Evolutionary conservation across 108 stramenopile genomes (phyloP).

Genomic region (Fragilariopsis cylindrus): DNA sequence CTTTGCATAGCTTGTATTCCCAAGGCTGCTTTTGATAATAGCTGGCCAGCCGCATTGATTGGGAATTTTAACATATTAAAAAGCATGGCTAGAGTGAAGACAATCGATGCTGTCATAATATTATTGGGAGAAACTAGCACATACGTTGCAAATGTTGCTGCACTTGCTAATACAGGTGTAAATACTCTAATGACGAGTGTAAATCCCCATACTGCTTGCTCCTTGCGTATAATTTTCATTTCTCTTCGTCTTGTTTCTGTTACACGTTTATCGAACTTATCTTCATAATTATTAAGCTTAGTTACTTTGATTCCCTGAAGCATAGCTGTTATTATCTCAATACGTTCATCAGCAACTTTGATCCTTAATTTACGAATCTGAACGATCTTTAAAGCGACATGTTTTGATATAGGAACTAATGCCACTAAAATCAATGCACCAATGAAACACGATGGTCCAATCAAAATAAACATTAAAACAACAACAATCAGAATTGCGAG

Average conservation of each 20-base stretch:
- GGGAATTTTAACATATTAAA: slow-evolving; percentile 67
- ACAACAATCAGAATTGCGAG: slow-evolving; percentile 64
- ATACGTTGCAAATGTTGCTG: slow-evolving; percentile 64
- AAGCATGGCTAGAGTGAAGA: slow-evolving; percentile 58
- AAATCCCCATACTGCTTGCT: slow-evolving; percentile 61
- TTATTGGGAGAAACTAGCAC: slow-evolving; percentile 43
- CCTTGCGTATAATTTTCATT: slow-evolving; percentile 42
- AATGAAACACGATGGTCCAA: slow-evolving; percentile 62
- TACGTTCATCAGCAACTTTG: slow-evolving; percentile 59
- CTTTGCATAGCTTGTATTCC: too few species aligned
- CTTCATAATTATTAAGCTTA: slow-evolving; percentile 77
- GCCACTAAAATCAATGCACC: slow-evolving; percentile 56
- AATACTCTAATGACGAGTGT: slow-evolving; percentile 69
- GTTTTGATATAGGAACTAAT: slow-evolving; percentile 63
- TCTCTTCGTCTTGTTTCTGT: slow-evolving; percentile 42
- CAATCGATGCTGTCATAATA: slow-evolving; percentile 54
- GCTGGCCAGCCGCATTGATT: slow-evolving; percentile 65
- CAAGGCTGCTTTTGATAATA: slow-evolving; percentile 51
- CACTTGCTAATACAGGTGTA: slow-evolving; percentile 50
- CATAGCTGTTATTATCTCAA: slow-evolving; percentile 65
- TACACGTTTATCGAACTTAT: slow-evolving; percentile 41
- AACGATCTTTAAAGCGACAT: slow-evolving; percentile 55
- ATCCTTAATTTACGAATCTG: slow-evolving; percentile 52
- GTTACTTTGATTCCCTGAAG: slow-evolving; percentile 70
- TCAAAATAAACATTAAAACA: slow-evolving; percentile 42